A percentile compares a stretch with the other conserved stretches of the same genome.
Conservation (phyloP, 257 asterid genomes). For the Nemophila menziesii region DNA sequence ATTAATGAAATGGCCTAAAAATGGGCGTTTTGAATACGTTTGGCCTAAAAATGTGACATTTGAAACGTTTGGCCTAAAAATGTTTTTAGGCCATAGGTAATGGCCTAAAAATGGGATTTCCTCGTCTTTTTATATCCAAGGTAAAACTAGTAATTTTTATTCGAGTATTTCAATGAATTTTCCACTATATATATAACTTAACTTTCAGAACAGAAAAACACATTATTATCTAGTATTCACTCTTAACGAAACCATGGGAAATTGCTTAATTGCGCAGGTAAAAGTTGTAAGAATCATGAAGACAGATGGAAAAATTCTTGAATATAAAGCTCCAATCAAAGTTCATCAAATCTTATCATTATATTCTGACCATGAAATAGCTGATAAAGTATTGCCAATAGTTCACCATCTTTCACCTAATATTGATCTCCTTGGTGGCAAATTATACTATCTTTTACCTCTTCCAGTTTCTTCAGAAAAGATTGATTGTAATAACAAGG, state of each 20-base stretch:
- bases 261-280: conserved; percentile 45
- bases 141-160: background rate
- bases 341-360: conserved; percentile 44
- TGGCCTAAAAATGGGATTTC: no score
- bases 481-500: conserved; percentile 10
- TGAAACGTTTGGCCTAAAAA: no score
- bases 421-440: conserved; percentile 42
- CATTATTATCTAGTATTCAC: background rate
- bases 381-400: conserved; percentile 41
- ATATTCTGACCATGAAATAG: conserved; percentile 42
- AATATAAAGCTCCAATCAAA: conserved; percentile 45
- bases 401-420: conserved; percentile 37
- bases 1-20: no score
- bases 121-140: background rate
- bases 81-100: no score
- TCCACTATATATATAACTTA: background rate
- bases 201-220: background rate
- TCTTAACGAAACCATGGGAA: conserved; percentile 40
- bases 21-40: no score
- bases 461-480: conserved; percentile 19
- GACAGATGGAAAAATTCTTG: conserved; percentile 59
- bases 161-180: background rate
- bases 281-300: conserved; percentile 39
- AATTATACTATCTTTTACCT: conserved; percentile 48
- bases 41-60: no score